These are phyloP conservation scores for Pleurotus ostreatus DNA, from an alignment of 768 basidiomycete genomes.

Conservation along the genomic window DNA sequence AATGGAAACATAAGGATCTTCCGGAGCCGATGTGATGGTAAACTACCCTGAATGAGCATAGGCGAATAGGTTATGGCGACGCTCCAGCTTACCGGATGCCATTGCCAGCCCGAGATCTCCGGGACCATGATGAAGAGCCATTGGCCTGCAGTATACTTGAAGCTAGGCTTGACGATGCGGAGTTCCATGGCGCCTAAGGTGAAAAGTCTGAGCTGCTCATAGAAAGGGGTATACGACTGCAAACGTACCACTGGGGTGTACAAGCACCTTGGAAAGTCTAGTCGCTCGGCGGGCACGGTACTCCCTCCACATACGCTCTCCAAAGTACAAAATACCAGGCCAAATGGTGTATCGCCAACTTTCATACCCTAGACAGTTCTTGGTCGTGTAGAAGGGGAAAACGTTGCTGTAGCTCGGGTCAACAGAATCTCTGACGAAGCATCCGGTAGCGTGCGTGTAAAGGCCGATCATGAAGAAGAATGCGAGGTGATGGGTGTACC, in stretches of 20 bases:
- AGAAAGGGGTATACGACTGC: too few species aligned
- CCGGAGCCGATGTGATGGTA: constrained; percentile 92
- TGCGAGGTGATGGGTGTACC: constrained; percentile 94
- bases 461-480: constrained; percentile 93
- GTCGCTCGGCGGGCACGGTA: constrained; percentile 78
- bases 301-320: constrained; percentile 82
- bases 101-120: constrained; percentile 78
- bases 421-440: constrained; percentile 87
- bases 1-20: constrained; percentile 88
- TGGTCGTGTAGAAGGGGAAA: constrained; percentile 86
- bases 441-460: constrained; percentile 88
- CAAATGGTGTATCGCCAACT: constrained; percentile 92
- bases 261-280: constrained; percentile 76
- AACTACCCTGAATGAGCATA: constrained; percentile 46
- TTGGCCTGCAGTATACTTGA: constrained; percentile 89
- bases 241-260: constrained; percentile 78
- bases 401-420: constrained; percentile 61
- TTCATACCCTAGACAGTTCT: constrained; percentile 88
- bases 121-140: constrained; percentile 92
- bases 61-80: constrained; percentile 2
- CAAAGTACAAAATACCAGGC: constrained; percentile 87
- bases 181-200: constrained; percentile 82
- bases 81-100: constrained; percentile 82
- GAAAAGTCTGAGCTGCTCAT: too few species aligned
- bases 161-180: constrained; percentile 85